Evolutionary conservation across 2,329 filamentous ascomycete genomes (phyloP).

Genomic region (Colletotrichum tanaceti): DNA sequence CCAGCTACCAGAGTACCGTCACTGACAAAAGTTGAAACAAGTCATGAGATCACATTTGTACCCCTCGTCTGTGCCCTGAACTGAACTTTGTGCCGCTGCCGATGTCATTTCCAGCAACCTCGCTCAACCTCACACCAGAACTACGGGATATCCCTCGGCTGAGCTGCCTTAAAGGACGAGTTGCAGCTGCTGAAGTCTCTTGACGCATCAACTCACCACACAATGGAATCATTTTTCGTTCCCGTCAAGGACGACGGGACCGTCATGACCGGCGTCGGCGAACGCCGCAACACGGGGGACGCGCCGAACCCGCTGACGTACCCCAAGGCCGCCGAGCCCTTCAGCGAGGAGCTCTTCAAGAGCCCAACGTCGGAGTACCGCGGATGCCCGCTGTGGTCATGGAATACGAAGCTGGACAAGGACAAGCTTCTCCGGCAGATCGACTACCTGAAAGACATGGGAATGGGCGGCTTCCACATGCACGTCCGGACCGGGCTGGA

Average conservation of each 20-base stretch:
- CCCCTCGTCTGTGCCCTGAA: background rate
- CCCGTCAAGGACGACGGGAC: conserved; percentile 1
- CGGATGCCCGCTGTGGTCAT: conserved; percentile 48
- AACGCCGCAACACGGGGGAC: background rate
- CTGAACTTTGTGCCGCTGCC: conserved; percentile 6
- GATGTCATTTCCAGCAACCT: background rate
- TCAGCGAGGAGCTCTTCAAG: conserved; percentile 45
- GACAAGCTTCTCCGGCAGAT: conserved; percentile 47
- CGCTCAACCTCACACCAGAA: background rate
- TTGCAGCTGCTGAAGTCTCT: too few species aligned
- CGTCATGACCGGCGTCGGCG: background rate
- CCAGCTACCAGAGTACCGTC: too few species aligned
- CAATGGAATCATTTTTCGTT: conserved; percentile 29
- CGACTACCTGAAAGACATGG: conserved; percentile 48
- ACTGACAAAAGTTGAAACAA: conserved; percentile 39
- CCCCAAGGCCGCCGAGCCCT: conserved; percentile 44
- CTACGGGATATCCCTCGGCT: background rate
- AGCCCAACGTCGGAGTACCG: conserved; percentile 48
- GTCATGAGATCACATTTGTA: conserved; percentile 36
- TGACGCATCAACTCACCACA: background rate
- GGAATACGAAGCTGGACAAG: conserved; percentile 47
- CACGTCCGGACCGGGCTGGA: conserved; percentile 49
- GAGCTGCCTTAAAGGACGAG: background rate
- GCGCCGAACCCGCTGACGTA: conserved; percentile 46
- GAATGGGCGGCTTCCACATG: conserved; percentile 49